phyloP scores from a whole-genome alignment of 1,284 basidiomycete genomes.

The Amylostereum areolatum region DNA sequence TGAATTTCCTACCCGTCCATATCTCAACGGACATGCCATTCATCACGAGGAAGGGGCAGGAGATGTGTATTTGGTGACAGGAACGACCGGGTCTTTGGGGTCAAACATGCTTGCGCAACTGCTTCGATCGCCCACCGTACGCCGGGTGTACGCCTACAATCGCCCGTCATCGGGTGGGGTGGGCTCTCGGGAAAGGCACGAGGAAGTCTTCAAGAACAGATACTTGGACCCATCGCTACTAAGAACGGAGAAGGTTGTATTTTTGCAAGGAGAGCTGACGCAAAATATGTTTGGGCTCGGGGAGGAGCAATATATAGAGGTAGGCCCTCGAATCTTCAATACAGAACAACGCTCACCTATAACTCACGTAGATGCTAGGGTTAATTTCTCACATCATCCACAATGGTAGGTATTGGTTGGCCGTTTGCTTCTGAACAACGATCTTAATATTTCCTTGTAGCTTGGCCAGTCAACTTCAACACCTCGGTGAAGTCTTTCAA shows the following conservation, averaged over 20 bases:
- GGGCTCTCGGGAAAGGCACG: background rate
- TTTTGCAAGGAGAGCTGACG: background rate
- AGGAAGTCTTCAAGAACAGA: background rate
- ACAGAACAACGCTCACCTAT: no score
- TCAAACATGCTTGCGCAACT: conserved; percentile 9
- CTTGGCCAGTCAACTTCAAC: conserved; percentile 21
- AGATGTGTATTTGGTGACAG: background rate
- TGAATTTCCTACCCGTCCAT: no score
- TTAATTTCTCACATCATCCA: conserved; percentile 8
- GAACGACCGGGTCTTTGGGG: conserved; percentile 9
- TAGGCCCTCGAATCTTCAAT: background rate
- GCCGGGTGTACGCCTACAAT: conserved; percentile 1
- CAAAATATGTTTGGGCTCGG: background rate
- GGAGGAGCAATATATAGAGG: conserved; percentile 8
- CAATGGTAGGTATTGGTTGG: conserved; percentile 5
- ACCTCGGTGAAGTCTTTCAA: conserved; percentile 15
- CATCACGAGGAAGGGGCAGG: no score
- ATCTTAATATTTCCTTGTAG: conserved; percentile 2
- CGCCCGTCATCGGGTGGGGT: background rate
- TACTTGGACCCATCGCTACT: background rate
- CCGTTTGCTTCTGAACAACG: background rate
- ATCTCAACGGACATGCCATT: no score
- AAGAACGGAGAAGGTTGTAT: background rate
- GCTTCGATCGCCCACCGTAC: background rate
- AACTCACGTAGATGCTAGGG: background rate